Base-by-base conservation (phyloP, 2,329 filamentous ascomycete species). In the Metarhizium sp. region DNA sequence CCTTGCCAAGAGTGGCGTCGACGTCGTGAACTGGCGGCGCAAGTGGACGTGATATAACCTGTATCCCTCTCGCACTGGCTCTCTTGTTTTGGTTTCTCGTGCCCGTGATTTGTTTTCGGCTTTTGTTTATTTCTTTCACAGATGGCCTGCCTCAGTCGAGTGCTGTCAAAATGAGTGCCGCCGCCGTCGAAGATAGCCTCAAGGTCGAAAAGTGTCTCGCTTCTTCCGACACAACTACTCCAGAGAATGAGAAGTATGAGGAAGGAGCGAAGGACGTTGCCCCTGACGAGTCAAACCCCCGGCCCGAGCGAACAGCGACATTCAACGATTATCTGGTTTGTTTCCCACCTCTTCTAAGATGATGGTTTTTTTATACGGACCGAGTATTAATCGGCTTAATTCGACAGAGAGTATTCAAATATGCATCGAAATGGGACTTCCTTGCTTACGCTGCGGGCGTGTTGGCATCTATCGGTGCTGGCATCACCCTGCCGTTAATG, bases 401-500 rank as follows among this genome's bases (percentile, higher is more conserved):
- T 16, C 51, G 16, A 29, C 51, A 78, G 71, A 73, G 79, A 55
- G 69, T 82, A 46, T 82, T 82, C 60, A 66, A 66, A 18, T 82
- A 82, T 68, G 78, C 77, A 18, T 77, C 69, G n/a, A 72, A 69
- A 62, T 77, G 74, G 74, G 79, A 82, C 59, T 72, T 74, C 47
- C 57, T 75, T 38, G 69, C 79, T 42, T 76, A 81, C 62, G 67
- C 64, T n/a, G 66, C 69, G 6, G 80, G 77, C 20, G 62, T 67
- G 16, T 6, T 79, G 43, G 74, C 79, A 50, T 78, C 78, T 16
- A 71, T 79, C 10, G 79, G 75, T 25, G 73, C 78, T 2, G 80
- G 80, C 55, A 66, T 76, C 48, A 83, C 80, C 1, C 65, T 84
- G 50, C 81, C 81, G 0, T 61, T 85, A 50, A 80, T 84, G 75